These are phyloP conservation scores for Coemansia sp. DNA, from an alignment of 192 early-diverging fungal species.

Conservation along the genomic window DNA sequence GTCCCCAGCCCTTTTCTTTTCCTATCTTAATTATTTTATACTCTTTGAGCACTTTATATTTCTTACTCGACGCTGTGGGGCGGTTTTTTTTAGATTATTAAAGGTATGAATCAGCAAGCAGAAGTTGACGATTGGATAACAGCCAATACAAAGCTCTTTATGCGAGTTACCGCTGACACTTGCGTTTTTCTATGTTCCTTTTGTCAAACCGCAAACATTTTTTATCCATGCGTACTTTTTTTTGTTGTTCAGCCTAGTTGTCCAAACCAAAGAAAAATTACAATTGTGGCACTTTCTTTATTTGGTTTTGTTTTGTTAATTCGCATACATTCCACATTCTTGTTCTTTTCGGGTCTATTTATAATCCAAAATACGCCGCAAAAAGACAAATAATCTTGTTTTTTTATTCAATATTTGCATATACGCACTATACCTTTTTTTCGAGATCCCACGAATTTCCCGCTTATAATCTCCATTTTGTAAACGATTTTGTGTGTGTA, in stretches of 20 bases:
- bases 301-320: slow-evolving; percentile 1
- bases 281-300: neutral
- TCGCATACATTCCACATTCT: neutral
- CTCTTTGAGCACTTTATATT: too few species aligned
- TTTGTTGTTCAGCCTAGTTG: too few species aligned
- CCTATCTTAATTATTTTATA: too few species aligned
- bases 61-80: too few species aligned
- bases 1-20: too few species aligned
- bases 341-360: too few species aligned
- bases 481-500: too few species aligned
- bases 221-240: too few species aligned
- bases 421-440: neutral
- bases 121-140: neutral
- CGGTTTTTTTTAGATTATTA: too few species aligned
- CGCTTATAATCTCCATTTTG: neutral
- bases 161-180: neutral
- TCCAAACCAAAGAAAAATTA: neutral
- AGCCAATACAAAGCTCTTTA: neutral
- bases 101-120: neutral
- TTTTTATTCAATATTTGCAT: neutral
- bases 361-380: neutral
- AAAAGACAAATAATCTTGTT: neutral
- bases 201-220: neutral
- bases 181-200: neutral
- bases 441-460: neutral